Evolutionary conservation across 495 filamentous ascomycete species (phyloP), one percentile per base, ranked within the genome.

Genomic region (Tuber brumale): DNA sequence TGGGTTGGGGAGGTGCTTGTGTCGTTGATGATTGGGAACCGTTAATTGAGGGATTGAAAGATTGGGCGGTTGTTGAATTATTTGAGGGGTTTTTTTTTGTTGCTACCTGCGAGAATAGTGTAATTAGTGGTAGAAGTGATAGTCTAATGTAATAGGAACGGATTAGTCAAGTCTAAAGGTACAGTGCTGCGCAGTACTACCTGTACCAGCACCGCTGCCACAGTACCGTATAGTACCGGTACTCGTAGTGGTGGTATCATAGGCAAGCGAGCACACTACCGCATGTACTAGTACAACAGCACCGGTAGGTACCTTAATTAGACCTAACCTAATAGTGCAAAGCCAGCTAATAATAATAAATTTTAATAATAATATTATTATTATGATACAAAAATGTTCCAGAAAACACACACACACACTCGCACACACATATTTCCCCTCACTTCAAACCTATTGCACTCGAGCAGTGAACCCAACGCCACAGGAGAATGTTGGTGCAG

Each of bases 11-110:
- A 61, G 57, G 57, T 66, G 57, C 57, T 61, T 16, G 57, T 66
- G 27, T 31, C 4, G n/a, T 31, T 16, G 57, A 66, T 31, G 12
- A 66, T 66, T 66, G n/a, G 57, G 14, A 66, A 66, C 6, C 57
- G 57, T 66, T n/a, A 31, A 31, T 66, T 66, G 57, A 16, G n/a
- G n/a, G 57, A 66, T 66, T 66, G 57, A 31, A 61, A 61, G n/a
- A 61, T 61, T 31, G 57, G 57, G 27, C 57, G 10, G 57, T 61
- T 61, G 31, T 61, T 31, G 3, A 66, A 66, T 31, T 66, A 3
- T 31, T 66, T 66, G 57, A 66, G 57, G 57, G 57, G 3, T 66
- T 66, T 66, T 61, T 66, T 66, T 66, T 66, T 2, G 31, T 31
- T 18, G n/a, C 27, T 6, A 16, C n/a, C 7, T 6, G 57, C 57